Evolutionary conservation across 306 rosid genomes (phyloP).

Genomic region (Rubus idaeus): DNA sequence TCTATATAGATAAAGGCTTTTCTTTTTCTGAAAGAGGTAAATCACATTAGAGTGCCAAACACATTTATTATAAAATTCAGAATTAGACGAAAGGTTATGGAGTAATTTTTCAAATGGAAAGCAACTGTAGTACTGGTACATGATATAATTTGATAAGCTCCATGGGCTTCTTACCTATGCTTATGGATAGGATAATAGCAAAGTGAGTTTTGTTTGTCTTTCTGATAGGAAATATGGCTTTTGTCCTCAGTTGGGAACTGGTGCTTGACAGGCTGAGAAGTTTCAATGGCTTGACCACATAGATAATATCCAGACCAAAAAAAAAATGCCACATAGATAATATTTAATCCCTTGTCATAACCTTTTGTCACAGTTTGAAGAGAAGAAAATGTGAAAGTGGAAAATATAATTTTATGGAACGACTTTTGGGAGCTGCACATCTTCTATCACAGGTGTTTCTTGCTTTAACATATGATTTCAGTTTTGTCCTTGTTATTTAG

Average conservation of each 20-base stretch:
- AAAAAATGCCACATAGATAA: background rate
- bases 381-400: conserved; percentile 65
- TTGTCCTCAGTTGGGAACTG: conserved; percentile 14
- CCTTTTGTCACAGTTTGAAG: conserved; percentile 59
- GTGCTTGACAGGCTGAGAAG: background rate
- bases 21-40: background rate
- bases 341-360: conserved; percentile 19
- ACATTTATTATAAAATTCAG: background rate
- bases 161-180: background rate
- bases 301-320: background rate
- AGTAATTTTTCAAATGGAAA: background rate
- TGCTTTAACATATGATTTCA: conserved; percentile 5
- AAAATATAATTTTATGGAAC: conserved; percentile 71
- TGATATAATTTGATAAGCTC: background rate
- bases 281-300: background rate
- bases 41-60: background rate
- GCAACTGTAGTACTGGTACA: background rate
- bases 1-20: background rate
- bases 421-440: conserved; percentile 74
- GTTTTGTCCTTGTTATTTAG: background rate
- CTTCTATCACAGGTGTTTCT: conserved; percentile 60
- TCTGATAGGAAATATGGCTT: background rate
- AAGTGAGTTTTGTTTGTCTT: background rate
- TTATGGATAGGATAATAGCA: background rate
- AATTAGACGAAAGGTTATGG: background rate